Evolutionary conservation across 148 eudicot species (phyloP).

Genomic region (Chenopodium berlandieri): DNA sequence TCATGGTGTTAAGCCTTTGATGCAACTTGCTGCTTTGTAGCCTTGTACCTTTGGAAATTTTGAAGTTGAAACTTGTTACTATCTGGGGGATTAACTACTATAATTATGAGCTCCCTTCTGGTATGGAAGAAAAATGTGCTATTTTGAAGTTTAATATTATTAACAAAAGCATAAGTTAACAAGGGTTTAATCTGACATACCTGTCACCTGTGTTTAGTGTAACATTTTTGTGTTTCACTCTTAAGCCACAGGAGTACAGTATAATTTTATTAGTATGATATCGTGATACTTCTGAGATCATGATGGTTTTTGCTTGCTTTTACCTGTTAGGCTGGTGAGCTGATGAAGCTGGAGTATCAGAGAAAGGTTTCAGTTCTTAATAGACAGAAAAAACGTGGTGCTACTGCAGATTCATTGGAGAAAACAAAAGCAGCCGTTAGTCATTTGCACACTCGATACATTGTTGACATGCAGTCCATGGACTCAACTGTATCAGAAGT

Average conservation of each 20-base stretch:
- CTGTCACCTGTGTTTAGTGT: not conserved
- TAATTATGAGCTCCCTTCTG: not conserved
- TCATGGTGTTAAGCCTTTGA: not conserved
- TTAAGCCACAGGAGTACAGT: not conserved
- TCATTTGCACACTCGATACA: conserved; percentile 94
- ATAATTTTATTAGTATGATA: not conserved
- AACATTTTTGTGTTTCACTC: not conserved
- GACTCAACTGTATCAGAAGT: conserved; percentile 96
- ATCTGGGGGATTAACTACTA: not conserved
- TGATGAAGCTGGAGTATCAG: conserved; percentile 90
- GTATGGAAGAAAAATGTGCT: not conserved
- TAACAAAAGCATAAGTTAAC: not conserved
- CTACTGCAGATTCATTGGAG: conserved; percentile 72
- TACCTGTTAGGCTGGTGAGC: conserved; percentile 70
- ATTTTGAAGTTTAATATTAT: not conserved
- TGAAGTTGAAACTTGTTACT: not conserved
- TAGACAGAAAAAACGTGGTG: conserved; percentile 81
- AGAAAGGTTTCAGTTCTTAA: conserved; percentile 74
- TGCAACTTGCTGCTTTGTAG: not conserved
- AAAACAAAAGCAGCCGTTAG: conserved; percentile 98
- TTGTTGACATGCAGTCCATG: conserved; percentile 97
- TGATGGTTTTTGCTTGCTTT: not conserved
- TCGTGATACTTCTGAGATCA: not conserved
- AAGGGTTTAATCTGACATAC: not conserved
- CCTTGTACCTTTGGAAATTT: not conserved